Conservation (phyloP, 805 yeast species). For the Candida awuae region DNA sequence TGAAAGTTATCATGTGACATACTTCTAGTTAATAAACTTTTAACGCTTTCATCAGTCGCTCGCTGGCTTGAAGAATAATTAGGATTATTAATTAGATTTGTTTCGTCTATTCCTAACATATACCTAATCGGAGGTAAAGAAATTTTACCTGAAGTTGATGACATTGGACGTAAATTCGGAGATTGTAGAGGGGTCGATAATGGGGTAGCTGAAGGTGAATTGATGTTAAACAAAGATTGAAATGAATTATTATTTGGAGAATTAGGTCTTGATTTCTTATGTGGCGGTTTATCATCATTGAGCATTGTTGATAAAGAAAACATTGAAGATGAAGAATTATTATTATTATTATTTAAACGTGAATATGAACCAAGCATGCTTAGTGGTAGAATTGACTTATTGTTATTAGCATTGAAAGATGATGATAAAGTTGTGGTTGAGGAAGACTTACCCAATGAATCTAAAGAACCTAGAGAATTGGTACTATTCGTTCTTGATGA, state of each 20-base stretch:
- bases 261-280: constrained; percentile 32
- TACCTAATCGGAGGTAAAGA: constrained; percentile 29
- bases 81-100: constrained; percentile 1
- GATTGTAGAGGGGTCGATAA: constrained; percentile 31
- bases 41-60: constrained; percentile 23
- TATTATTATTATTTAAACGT: constrained; percentile 12
- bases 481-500: constrained; percentile 28
- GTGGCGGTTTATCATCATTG: constrained; percentile 17
- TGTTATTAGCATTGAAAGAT: constrained; percentile 8
- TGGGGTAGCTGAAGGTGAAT: constrained; percentile 29
- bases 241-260: constrained; percentile 26
- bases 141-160: constrained; percentile 8
- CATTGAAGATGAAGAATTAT: background rate
- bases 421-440: constrained; percentile 24
- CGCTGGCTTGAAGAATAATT: constrained; percentile 6
- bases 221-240: constrained; percentile 26
- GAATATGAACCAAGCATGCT: constrained; percentile 18
- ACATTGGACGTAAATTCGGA: constrained; percentile 28
- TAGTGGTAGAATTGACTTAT: constrained; percentile 4
- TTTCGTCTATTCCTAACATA: constrained; percentile 18
- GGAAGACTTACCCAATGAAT: constrained; percentile 20
- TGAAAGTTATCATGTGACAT: constrained; percentile 22
- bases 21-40: constrained; percentile 22
- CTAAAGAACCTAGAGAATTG: constrained; percentile 27
- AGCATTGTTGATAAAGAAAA: constrained; percentile 21